Base-by-base conservation (phyloP, 306 rosid genomes). In the Potentilla sterilis region DNA sequence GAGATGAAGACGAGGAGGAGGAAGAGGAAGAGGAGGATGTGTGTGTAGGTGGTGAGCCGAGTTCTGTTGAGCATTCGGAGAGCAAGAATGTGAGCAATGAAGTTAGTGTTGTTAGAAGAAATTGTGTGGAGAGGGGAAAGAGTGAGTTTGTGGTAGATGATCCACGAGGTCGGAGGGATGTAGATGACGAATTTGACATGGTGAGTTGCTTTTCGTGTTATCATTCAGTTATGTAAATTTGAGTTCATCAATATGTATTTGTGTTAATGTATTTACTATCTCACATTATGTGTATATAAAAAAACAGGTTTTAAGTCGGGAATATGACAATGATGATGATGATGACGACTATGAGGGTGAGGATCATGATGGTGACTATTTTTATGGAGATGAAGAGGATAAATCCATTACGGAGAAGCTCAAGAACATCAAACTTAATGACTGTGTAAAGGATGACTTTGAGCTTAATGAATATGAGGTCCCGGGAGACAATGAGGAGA, bases 131-230 rank as follows among this genome's bases (percentile, higher is more conserved):
- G 14, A 63, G 58, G 5, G 81, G 41, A 55, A 86, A 34, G 7
- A 47, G 44, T 22, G 75, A 72, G 43, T 74, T 64, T 69, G 77
- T 22, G 16, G 81, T 18, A 58, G 90, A 89, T 71, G 82, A 87
- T 81, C 87, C 88, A 71, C 86, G 94, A 68, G 84, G 71, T 52
- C 86, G 80, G 40, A 91, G 93, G 21, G 81, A 85, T 71, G 83
- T 95, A 84, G 99, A 92, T 73, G 97, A 88, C 24, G 93, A 90
- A 77, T 95, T 92, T 80, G 97, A 95, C 83, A 44, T 89, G 38
- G 97, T 92, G 74, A 86, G 97, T 86, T 79, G 14, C 37, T 62
- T 13, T 19, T 59, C 8, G 34, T 51, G 28, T 73, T 15, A 48
- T 43, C 4, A 73, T 34, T 41, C 69, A 28, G 28, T 46, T 74